These are phyloP conservation scores for Gracilariopsis chorda DNA, from an alignment of 23 red algal genomes.

Conservation along the genomic window DNA sequence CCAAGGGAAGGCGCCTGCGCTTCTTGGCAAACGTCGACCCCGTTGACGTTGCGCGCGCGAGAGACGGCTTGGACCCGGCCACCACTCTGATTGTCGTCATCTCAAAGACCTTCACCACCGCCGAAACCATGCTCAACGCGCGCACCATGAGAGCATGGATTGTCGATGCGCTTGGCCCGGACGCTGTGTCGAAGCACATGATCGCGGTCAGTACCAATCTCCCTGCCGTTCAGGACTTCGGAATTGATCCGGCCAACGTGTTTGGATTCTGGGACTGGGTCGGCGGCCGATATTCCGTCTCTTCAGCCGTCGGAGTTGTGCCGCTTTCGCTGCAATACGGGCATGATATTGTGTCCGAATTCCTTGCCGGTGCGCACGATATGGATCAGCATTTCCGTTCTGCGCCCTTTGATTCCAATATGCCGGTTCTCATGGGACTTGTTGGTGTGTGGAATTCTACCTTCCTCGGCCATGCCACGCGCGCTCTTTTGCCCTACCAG, in stretches of 20 bases:
- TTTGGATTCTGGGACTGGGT: constrained; percentile 99
- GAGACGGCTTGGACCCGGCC: constrained; percentile 78
- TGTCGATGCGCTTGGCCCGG: constrained; percentile 48
- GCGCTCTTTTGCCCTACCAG: constrained; percentile 91
- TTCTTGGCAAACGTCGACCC: constrained; percentile 98
- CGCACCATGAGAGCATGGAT: constrained; percentile 91
- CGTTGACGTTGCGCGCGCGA: constrained; percentile 79
- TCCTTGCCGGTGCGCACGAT: constrained; percentile 82
- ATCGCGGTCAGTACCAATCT: constrained; percentile 89
- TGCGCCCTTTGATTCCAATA: constrained; percentile 69
- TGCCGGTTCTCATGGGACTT: constrained; percentile 90
- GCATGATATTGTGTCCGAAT: constrained; percentile 70
- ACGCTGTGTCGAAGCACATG: constrained; percentile 88
- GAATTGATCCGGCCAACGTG: constrained; percentile 81
- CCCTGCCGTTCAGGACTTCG: constrained; percentile 75
- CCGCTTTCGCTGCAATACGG: constrained; percentile 97
- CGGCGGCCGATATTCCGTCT: constrained; percentile 91
- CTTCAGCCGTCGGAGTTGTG: constrained; percentile 89
- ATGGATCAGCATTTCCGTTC: constrained; percentile 85
- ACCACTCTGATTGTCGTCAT: constrained; percentile 95
- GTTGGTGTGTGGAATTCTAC: constrained; percentile 97
- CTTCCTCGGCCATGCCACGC: constrained; percentile 79
- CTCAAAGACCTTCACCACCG: constrained; percentile 97
- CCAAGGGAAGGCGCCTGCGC: constrained; percentile 68
- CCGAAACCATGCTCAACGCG: constrained; percentile 98